Percentiles rank a stretch among this genome's conserved stretches.
Conservation (phyloP, 2,329 filamentous ascomycete genomes). For the Pseudodiploospora longispora region DNA sequence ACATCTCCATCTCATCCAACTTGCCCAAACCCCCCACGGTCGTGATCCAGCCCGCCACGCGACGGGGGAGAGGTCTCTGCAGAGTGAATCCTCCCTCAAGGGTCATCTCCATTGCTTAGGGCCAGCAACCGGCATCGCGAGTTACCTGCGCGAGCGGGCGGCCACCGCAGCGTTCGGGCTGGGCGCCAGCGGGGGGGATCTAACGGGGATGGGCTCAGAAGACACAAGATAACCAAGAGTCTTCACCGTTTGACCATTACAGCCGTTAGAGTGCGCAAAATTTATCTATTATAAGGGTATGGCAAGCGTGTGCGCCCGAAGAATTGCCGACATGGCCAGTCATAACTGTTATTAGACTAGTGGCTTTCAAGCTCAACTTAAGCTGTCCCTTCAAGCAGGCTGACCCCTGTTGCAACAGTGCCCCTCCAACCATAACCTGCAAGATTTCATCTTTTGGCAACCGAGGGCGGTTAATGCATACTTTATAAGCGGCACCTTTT, state of each 20-base stretch:
- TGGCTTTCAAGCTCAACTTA: too few relatives aligned
- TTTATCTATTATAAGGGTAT: too few relatives aligned
- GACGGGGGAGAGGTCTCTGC: conserved; percentile 64
- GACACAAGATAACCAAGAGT: conserved; percentile 43
- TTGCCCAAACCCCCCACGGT: conserved; percentile 53
- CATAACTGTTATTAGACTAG: too few relatives aligned
- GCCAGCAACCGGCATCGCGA: conserved; percentile 50
- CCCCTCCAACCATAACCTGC: too few relatives aligned
- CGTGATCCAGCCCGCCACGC: conserved; percentile 63
- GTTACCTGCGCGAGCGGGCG: conserved; percentile 59
- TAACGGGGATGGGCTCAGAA: conserved; percentile 45
- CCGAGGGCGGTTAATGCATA: too few relatives aligned
- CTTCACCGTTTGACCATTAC: conserved; percentile 58
- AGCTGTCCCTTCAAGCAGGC: too few relatives aligned
- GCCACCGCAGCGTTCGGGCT: conserved; percentile 61
- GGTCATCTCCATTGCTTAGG: conserved; percentile 61
- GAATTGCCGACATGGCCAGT: too few relatives aligned
- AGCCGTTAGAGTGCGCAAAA: conserved; percentile 29
- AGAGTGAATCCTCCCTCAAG: conserved; percentile 68
- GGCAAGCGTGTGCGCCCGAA: too few relatives aligned
- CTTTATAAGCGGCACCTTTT: too few relatives aligned
- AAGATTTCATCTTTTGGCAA: too few relatives aligned
- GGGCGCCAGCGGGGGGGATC: conserved; percentile 52
- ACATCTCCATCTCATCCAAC: conserved; percentile 46
- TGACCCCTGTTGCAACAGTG: too few relatives aligned